phyloP scores from a whole-genome alignment of 345 rosid species.

The Rhizophora apiculata region DNA sequence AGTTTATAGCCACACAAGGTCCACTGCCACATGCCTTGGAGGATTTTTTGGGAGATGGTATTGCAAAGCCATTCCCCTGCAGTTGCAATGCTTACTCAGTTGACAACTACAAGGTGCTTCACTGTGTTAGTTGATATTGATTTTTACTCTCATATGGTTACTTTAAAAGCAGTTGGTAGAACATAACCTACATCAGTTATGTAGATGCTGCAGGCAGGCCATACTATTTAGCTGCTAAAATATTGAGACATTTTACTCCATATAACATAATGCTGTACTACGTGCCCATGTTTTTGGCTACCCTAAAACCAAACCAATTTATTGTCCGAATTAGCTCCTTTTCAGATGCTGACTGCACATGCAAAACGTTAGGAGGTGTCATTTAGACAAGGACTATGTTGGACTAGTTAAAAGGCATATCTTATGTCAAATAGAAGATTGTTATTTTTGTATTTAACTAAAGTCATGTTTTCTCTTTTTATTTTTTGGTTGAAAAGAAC shows the following conservation, averaged over 20 bases:
- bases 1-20: conserved; percentile 89
- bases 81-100: conserved; percentile 82
- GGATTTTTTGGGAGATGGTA: conserved; percentile 96
- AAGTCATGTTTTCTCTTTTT: no score
- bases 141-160: neutral
- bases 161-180: neutral
- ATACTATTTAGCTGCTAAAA: no score
- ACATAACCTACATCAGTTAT: neutral
- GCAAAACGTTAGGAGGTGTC: no score
- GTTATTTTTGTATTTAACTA: no score
- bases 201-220: neutral
- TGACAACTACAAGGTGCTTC: conserved; percentile 56
- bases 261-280: neutral
- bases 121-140: neutral
- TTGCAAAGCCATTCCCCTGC: conserved; percentile 69
- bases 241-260: neutral
- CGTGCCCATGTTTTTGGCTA: no score
- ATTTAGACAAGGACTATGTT: no score
- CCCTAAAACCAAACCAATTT: neutral
- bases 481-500: no score
- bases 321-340: neutral
- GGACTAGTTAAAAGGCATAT: no score
- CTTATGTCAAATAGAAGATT: no score
- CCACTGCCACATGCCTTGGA: conserved; percentile 65
- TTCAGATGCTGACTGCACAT: no score